Conservation (phyloP, 345 rosid species). For the Arabis alpina region DNA sequence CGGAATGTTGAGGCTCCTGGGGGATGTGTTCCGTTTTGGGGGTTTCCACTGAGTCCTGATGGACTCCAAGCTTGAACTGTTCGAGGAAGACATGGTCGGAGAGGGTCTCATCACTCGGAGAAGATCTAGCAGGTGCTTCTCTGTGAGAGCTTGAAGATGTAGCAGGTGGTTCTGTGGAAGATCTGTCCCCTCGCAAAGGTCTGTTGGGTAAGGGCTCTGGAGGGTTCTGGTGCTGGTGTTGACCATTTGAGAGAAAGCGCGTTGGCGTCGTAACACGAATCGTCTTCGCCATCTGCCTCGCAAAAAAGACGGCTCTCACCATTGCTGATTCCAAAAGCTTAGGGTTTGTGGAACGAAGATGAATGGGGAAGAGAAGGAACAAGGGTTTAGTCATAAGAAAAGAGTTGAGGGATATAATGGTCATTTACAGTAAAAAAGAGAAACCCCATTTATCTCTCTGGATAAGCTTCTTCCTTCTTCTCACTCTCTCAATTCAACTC, state of each 20-base stretch:
- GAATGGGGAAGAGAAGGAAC: neutral
- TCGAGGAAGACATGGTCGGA: conserved; percentile 66
- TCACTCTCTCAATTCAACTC: neutral
- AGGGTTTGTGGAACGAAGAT: conserved; percentile 19
- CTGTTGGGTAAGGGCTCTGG: conserved; percentile 64
- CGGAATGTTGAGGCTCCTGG: conserved; percentile 47
- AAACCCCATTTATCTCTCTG: neutral
- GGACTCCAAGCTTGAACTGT: conserved; percentile 61
- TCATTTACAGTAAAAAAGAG: neutral
- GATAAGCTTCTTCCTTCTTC: neutral
- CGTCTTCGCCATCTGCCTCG: conserved; percentile 38
- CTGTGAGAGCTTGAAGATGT: conserved; percentile 20
- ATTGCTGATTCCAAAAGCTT: conserved; percentile 27
- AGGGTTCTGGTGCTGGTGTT: conserved; percentile 37
- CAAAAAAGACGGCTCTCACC: conserved; percentile 38
- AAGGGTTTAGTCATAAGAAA: conserved; percentile 5
- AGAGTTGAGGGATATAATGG: conserved; percentile 9
- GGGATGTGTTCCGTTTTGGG: conserved; percentile 26
- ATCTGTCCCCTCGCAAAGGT: conserved; percentile 58
- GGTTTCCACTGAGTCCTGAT: conserved; percentile 39
- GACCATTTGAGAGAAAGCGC: conserved; percentile 30
- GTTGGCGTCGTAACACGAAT: conserved; percentile 28
- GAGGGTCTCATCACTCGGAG: conserved; percentile 36
- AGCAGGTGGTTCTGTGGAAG: conserved; percentile 23
- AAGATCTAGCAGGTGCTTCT: conserved; percentile 20